Evolutionary conservation across 257 asterid genomes (phyloP).

Genomic region (Primulina tabacum): DNA sequence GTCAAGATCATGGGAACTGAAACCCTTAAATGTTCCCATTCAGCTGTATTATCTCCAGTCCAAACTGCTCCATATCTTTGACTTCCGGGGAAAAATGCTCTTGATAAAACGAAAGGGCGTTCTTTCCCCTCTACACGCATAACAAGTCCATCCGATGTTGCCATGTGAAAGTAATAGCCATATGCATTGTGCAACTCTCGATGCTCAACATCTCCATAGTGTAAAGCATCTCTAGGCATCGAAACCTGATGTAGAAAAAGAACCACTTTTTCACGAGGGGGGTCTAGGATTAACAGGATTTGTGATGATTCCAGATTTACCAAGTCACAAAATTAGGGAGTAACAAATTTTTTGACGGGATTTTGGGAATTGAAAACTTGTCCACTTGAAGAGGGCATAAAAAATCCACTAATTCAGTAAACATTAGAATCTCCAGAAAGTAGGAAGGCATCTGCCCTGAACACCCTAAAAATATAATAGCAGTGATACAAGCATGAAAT

Average conservation of each 20-base stretch:
- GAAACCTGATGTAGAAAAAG: slow-evolving; percentile 49
- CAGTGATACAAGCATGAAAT: too few relatives aligned
- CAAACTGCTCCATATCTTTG: slow-evolving; percentile 96
- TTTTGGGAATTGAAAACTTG: neutral
- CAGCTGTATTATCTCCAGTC: slow-evolving; percentile 97
- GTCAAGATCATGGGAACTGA: slow-evolving; percentile 93
- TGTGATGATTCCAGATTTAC: too few relatives aligned
- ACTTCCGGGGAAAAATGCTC: slow-evolving; percentile 93
- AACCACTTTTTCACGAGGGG: neutral
- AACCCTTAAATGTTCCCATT: slow-evolving; percentile 91
- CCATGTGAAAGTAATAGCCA: slow-evolving; percentile 98
- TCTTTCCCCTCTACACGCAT: slow-evolving; percentile 82
- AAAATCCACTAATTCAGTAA: too few relatives aligned
- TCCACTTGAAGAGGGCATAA: neutral
- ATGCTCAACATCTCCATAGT: slow-evolving; percentile 81
- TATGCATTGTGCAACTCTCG: slow-evolving; percentile 94
- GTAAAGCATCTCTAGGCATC: slow-evolving; percentile 95
- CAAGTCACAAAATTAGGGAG: neutral
- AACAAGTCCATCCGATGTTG: slow-evolving; percentile 83
- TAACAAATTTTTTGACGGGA: neutral
- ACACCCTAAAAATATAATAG: too few relatives aligned
- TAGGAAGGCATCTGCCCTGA: too few relatives aligned
- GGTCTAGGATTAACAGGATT: slow-evolving; percentile 10
- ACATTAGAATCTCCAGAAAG: too few relatives aligned
- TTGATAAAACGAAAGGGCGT: slow-evolving; percentile 88